These are phyloP conservation scores for Colletotrichum eleusines DNA, from an alignment of 2,329 filamentous ascomycete species.

Conservation along the genomic window DNA sequence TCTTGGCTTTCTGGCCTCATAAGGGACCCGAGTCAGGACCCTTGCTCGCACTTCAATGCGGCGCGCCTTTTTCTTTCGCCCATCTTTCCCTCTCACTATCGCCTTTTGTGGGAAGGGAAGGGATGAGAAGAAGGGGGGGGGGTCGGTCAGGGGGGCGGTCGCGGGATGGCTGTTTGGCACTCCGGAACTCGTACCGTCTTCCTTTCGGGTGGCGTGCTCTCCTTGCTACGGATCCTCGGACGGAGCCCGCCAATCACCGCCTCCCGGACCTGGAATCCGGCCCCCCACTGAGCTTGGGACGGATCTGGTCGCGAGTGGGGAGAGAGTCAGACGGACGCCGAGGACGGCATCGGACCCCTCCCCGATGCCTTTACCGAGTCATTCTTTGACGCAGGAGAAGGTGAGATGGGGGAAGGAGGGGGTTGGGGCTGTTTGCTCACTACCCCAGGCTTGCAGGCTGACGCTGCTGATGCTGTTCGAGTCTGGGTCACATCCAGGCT, in stretches of 20 bases:
- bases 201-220: constrained; percentile 5
- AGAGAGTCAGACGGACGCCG: neutral
- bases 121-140: too few relatives aligned
- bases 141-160: neutral
- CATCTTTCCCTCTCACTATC: neutral
- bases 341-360: neutral
- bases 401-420: neutral
- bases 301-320: neutral
- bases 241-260: neutral
- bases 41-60: constrained; percentile 21
- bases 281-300: neutral
- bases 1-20: neutral
- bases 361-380: constrained; percentile 8
- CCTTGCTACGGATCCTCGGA: constrained; percentile 17
- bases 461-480: neutral
- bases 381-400: neutral
- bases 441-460: neutral
- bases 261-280: neutral
- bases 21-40: constrained; percentile 34
- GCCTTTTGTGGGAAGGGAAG: neutral
- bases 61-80: neutral
- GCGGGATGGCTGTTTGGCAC: neutral
- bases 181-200: constrained; percentile 19
- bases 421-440: neutral
- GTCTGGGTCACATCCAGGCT: neutral